Percentiles rank a stretch among this genome's conserved stretches.
Conservation (phyloP, 768 basidiomycete species). For the Lactarius akahatsu region DNA sequence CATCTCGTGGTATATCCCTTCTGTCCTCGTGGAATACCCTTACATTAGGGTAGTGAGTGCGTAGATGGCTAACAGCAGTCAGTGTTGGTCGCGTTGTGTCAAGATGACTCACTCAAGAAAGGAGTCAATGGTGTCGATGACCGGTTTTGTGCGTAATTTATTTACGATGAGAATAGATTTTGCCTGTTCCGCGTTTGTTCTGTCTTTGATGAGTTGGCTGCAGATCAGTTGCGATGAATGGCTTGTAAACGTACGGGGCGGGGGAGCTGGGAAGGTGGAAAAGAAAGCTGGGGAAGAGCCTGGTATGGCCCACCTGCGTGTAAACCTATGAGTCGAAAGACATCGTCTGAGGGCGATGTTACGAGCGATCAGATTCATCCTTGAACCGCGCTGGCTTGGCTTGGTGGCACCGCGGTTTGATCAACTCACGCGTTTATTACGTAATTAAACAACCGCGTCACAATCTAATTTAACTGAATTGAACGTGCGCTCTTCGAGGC, state of each 20-base stretch:
- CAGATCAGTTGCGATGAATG: slow-evolving; percentile 4
- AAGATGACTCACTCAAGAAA: slow-evolving; percentile 57
- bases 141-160: slow-evolving; percentile 75
- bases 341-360: slow-evolving; percentile 2
- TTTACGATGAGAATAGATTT: slow-evolving; percentile 75
- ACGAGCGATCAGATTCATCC: not conserved
- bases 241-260: slow-evolving; percentile 15
- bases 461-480: not conserved
- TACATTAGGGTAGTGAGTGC: slow-evolving; percentile 36
- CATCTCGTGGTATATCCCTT: slow-evolving; percentile 52
- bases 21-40: slow-evolving; percentile 38
- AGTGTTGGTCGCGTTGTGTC: not conserved
- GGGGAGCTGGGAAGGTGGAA: slow-evolving; percentile 9
- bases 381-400: not conserved
- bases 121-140: slow-evolving; percentile 72
- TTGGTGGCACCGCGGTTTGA: not conserved
- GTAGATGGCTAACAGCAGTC: slow-evolving; percentile 33
- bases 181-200: slow-evolving; percentile 39
- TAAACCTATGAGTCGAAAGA: slow-evolving; percentile 1
- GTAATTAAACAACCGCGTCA: slow-evolving; percentile 12
- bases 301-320: not conserved
- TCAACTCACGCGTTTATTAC: slow-evolving; percentile 7
- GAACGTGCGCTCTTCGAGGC: not conserved
- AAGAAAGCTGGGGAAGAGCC: not conserved
- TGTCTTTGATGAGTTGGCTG: slow-evolving; percentile 27